A percentile compares a stretch with the other conserved stretches of the same genome.
Conservation (phyloP, 371 early-diverging fungal genomes). For the Mucor circinelloides region DNA sequence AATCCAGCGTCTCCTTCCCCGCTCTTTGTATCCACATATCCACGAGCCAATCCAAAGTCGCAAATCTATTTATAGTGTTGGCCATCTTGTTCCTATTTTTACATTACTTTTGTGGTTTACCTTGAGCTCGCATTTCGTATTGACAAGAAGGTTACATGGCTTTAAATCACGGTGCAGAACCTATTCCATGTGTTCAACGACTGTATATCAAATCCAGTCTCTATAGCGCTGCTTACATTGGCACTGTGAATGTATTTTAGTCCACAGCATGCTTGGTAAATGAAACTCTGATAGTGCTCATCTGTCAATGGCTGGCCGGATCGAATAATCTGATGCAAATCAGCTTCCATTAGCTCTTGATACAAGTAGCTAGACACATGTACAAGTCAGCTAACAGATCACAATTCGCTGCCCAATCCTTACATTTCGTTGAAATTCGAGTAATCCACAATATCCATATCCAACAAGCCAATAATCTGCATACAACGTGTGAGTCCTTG, state of each 20-base stretch:
- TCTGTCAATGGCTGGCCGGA: conserved; percentile 96
- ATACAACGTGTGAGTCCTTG: neutral
- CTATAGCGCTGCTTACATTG: conserved; percentile 65
- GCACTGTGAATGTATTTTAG: conserved; percentile 98
- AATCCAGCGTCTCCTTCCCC: conserved; percentile 83
- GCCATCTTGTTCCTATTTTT: neutral
- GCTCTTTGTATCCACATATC: conserved; percentile 70
- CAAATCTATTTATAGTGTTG: conserved; percentile 60
- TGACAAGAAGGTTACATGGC: conserved; percentile 96
- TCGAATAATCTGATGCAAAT: conserved; percentile 97
- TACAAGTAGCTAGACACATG: conserved; percentile 64
- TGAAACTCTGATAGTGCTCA: conserved; percentile 97
- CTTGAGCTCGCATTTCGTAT: conserved; percentile 96
- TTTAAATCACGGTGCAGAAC: conserved; percentile 95
- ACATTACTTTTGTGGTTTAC: neutral
- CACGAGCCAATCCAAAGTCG: conserved; percentile 95
- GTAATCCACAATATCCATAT: conserved; percentile 56
- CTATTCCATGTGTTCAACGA: conserved; percentile 13
- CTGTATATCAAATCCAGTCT: too few species aligned
- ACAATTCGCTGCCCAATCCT: neutral
- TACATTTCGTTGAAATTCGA: conserved; percentile 87
- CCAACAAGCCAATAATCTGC: conserved; percentile 80
- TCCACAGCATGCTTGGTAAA: conserved; percentile 97
- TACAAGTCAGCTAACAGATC: neutral
- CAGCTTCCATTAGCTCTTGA: conserved; percentile 98